Evolutionary conservation across 2,329 filamentous ascomycete species (phyloP), one percentile per base, ranked within the genome.

Genomic region (Fusarium equiseti): DNA sequence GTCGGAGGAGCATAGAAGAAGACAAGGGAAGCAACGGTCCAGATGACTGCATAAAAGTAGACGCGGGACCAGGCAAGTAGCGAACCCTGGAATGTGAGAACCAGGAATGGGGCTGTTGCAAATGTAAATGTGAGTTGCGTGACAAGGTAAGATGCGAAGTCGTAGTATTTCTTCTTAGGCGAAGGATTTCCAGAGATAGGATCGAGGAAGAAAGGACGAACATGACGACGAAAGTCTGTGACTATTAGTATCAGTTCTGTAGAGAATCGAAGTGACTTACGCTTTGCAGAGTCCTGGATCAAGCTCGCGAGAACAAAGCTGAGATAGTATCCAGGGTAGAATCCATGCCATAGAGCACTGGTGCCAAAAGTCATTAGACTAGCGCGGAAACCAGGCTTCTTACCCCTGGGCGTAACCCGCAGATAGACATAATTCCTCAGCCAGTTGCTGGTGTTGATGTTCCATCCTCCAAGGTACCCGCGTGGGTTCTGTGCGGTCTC

Each of bases 391-490:
- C 96, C 96, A 12, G 96, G 96, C 80, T 98, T 99, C 85, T 94
- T 96, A 57, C 96, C 96, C 74, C 92, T 92, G 0, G 96, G 96
- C 1, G 96, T 99, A 5, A 99, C 96, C 26, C 96, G 91, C 50
- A 99, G 86, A 78, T 98, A 99, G 73, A 99, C 87, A 78, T 98
- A 99, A 80, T 98, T 97, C 49, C 95, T 89, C 66, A 99, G 84
- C 96, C 96, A 99, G 76, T 93, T 90, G 80, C 98, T 99, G 15
- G 96, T 99, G 81, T 98, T 98, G 84, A 98, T 97, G 80, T 99
- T 99, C 96, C 96, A 99, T 76, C 90, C 92, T 51, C 91, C 95
- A 5, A 99, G 87, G 76, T 96, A 98, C 3, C 89, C 94, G 57
- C 95, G 90, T n/a, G 93, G 92, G 79, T 98, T 99, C 81, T 98